Evolutionary conservation across 352 stramenopile genomes (phyloP).

Genomic region (Phytophthora sojae): DNA sequence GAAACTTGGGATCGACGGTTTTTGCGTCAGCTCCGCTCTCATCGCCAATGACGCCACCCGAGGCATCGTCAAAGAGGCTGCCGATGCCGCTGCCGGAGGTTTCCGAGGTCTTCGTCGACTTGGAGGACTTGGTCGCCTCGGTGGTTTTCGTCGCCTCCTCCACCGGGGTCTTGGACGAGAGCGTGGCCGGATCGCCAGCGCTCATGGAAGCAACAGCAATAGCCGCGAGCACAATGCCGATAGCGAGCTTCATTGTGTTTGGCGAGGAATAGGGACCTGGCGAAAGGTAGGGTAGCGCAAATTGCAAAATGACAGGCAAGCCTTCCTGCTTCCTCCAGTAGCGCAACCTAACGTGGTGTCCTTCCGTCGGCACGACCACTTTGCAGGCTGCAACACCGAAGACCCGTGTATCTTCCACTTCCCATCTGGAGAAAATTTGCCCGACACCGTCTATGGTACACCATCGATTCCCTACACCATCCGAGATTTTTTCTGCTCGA

Average conservation of each 20-base stretch:
- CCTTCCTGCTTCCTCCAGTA: not conserved
- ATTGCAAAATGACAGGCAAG: slow-evolving; percentile 25
- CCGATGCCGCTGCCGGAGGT: slow-evolving; percentile 8
- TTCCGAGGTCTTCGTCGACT: slow-evolving; percentile 7
- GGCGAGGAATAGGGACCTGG: slow-evolving; percentile 1
- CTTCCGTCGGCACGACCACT: slow-evolving; percentile 14
- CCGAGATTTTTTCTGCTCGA: slow-evolving; percentile 17
- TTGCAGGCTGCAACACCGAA: not conserved
- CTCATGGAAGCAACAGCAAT: slow-evolving; percentile 12
- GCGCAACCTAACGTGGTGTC: slow-evolving; percentile 1
- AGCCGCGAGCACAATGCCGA: slow-evolving; percentile 26
- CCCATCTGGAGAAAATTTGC: slow-evolving; percentile 35
- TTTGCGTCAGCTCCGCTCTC: slow-evolving; percentile 10
- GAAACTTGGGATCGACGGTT: slow-evolving; percentile 9
- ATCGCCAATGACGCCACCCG: not conserved
- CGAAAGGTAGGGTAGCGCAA: slow-evolving; percentile 23
- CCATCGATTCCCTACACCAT: slow-evolving; percentile 14
- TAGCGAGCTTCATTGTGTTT: slow-evolving; percentile 20
- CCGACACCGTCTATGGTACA: slow-evolving; percentile 8
- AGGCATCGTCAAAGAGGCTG: slow-evolving; percentile 4
- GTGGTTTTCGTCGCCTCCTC: slow-evolving; percentile 27
- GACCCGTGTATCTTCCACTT: slow-evolving; percentile 24
- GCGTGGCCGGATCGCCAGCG: slow-evolving; percentile 21
- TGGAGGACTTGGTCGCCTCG: slow-evolving; percentile 4
- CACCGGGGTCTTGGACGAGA: slow-evolving; percentile 20